Evolutionary conservation across 2,329 filamentous ascomycete species (phyloP), one percentile per base, ranked within the genome.

Genomic region (Westerdykella aurantiaca): DNA sequence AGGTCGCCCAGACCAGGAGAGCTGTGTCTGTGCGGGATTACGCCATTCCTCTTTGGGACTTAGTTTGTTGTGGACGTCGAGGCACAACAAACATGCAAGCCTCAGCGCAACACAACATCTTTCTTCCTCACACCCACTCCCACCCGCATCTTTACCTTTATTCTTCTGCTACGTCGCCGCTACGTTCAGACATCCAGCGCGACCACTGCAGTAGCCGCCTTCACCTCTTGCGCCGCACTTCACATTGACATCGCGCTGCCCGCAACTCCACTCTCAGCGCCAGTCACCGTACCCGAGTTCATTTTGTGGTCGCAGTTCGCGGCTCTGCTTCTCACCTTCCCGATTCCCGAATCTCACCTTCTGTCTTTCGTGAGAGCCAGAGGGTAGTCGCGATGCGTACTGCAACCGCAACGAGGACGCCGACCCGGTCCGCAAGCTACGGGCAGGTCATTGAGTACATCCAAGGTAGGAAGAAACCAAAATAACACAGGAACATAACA

Each of bases 391-490:
- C 47, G 43, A 60, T 63, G 59, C 53, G 62, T 49, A 61, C 57
- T 29, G 56, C 53, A 23, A 45, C 48, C 43, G 49, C 59, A 44
- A 72, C 62, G 66, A 35, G 17, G 33, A 35, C 33, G 33, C 33
- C 33, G 4, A 18, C 33, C 17, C 5, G n/a, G 33, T 9, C 33
- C 17, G 33, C 58, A 43, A 86, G 82, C 69, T 80, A 87, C 72
- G 89, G 88, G 50, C 88, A 95, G 73, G 82, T 95, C 58, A 90
- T 96, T 65, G 90, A 96, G 75, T 96, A 95, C 70, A 95, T 96
- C 60, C 86, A 89, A 75, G 87, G 89, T 95, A 77, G 61, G 80
- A 52, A 48, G 53, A 52, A 47, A 46, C 39, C 55, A 53, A 51
- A 59, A 57, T 52, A 58, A 50, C 43, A 50, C 53, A 39, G 43